phyloP scores from a whole-genome alignment of 148 eudicot genomes.

The Chenopodium berlandieri region DNA sequence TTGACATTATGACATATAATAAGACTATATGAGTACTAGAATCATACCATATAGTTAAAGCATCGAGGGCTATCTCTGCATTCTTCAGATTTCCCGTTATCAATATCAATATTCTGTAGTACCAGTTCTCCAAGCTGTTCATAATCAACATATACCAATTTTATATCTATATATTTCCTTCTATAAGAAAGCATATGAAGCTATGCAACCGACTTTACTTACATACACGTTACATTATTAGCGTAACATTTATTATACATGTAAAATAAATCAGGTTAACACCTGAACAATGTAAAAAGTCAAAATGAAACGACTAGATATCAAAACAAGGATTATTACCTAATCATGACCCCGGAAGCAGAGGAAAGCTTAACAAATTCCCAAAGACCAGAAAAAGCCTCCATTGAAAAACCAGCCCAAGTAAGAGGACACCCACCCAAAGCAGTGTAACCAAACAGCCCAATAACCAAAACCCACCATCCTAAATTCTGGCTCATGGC shows the following conservation, averaged over 20 bases:
- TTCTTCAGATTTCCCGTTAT: slow-evolving; percentile 60
- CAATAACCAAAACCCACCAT: slow-evolving; percentile 50
- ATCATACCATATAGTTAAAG: slow-evolving; percentile 52
- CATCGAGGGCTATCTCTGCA: slow-evolving; percentile 58
- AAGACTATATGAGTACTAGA: background rate
- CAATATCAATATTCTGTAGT: slow-evolving; percentile 49
- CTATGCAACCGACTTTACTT: too few relatives aligned
- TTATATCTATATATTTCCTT: too few relatives aligned
- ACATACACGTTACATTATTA: too few relatives aligned
- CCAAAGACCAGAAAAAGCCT: slow-evolving; percentile 55
- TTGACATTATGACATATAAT: too few relatives aligned
- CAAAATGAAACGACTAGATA: too few relatives aligned
- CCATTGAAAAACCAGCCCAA: slow-evolving; percentile 53
- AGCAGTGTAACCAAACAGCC: slow-evolving; percentile 28
- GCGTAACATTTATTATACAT: too few relatives aligned
- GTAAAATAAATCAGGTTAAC: too few relatives aligned
- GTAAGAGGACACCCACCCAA: slow-evolving; percentile 48
- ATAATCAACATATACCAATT: background rate
- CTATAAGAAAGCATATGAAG: too few relatives aligned
- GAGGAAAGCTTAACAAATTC: slow-evolving; percentile 49
- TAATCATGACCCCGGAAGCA: slow-evolving; percentile 57
- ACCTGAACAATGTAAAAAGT: too few relatives aligned
- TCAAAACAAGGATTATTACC: slow-evolving; percentile 23
- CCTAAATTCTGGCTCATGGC: slow-evolving; percentile 36
- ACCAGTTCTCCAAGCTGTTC: slow-evolving; percentile 67